Base-by-base conservation (phyloP, 2,329 filamentous ascomycete genomes). In the Mycocentrospora acerina region DNA sequence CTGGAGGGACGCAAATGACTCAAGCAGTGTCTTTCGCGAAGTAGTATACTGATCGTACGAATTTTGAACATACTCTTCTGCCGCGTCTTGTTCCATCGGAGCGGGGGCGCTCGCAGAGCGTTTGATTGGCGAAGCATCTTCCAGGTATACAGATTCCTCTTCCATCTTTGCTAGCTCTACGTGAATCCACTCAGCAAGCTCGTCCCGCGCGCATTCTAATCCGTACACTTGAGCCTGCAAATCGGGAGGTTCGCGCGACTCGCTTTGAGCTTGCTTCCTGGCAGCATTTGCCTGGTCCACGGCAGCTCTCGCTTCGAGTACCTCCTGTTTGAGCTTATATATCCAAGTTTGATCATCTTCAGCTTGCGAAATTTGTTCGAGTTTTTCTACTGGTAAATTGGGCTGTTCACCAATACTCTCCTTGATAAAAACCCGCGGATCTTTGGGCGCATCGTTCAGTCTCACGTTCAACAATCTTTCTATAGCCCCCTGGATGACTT, bases 121-220 rank as follows among this genome's bases (percentile, higher is more conserved):
- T 29, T 66, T 64, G 31, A 62, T 43, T 2, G 62, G 62, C 2
- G 60, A 65, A 8, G 57, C 52, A 42, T 65, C 57, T 34, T 67
- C 64, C 4, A 64, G 47, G 9, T 64, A 58, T 1, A 61, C 51
- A 3, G 57, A 62, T 15, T 68, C 63, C 44, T 69, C 66, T 24
- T 62, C 58, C 43, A 71, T 48, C 46, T 69, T 71, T 13, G 70
- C 63, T 30, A 78, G 50, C 29, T 75, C 73, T 27, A 68, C 66
- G 49, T 78, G 74, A 6, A 78, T 67, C 75, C 75, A 78, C 29
- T 69, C 62, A 4, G 77, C 67, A 29, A 78, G 59, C 42, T 75
- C 73, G 40, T 76, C 67, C 29, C 74, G 67, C 10, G 72, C 74
- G 25, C 60, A 59, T 34, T 71, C 62, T 17, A 78, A 57, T 4